These are phyloP conservation scores for Aspergillus affinis DNA, from an alignment of 495 filamentous ascomycete genomes.

Conservation along the genomic window DNA sequence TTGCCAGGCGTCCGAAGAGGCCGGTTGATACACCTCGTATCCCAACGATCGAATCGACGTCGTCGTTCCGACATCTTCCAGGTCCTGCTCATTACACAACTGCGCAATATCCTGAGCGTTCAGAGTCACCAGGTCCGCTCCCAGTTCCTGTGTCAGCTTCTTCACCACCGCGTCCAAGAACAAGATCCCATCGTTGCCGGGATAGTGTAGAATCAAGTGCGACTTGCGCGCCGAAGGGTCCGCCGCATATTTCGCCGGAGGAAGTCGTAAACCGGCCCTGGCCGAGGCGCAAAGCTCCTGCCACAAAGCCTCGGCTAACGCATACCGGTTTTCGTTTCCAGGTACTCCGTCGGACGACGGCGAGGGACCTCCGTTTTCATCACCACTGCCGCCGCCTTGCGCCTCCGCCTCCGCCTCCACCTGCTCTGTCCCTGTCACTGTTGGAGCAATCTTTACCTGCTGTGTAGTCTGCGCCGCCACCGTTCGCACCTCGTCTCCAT, in stretches of 20 bases:
- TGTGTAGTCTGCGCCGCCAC: slow-evolving; percentile 15
- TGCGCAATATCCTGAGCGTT: slow-evolving; percentile 79
- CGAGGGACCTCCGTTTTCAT: slow-evolving; percentile 23
- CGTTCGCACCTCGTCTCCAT: slow-evolving; percentile 14
- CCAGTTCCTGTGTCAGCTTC: slow-evolving; percentile 55
- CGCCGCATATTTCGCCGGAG: slow-evolving; percentile 41
- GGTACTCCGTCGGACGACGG: slow-evolving; percentile 15
- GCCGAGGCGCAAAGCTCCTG: slow-evolving; percentile 41
- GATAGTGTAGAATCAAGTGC: slow-evolving; percentile 66
- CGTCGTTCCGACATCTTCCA: slow-evolving; percentile 37
- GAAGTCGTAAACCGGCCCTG: slow-evolving; percentile 41
- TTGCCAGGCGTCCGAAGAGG: slow-evolving; percentile 25
- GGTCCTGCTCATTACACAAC: slow-evolving; percentile 71
- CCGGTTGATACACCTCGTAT: slow-evolving; percentile 57
- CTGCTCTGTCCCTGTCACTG: slow-evolving; percentile 17
- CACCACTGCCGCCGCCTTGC: slow-evolving; percentile 29
- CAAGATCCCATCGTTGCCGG: slow-evolving; percentile 54
- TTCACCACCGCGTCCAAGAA: slow-evolving; percentile 61
- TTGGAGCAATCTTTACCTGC: slow-evolving; percentile 29
- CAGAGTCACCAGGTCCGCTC: slow-evolving; percentile 75
- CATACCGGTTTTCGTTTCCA: slow-evolving; percentile 31
- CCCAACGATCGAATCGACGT: slow-evolving; percentile 58
- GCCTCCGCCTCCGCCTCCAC: slow-evolving; percentile 11
- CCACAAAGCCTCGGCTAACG: slow-evolving; percentile 39
- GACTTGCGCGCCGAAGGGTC: slow-evolving; percentile 57